phyloP scores from a whole-genome alignment of 2,329 filamentous ascomycete genomes.

The Claviceps humidiphila region DNA sequence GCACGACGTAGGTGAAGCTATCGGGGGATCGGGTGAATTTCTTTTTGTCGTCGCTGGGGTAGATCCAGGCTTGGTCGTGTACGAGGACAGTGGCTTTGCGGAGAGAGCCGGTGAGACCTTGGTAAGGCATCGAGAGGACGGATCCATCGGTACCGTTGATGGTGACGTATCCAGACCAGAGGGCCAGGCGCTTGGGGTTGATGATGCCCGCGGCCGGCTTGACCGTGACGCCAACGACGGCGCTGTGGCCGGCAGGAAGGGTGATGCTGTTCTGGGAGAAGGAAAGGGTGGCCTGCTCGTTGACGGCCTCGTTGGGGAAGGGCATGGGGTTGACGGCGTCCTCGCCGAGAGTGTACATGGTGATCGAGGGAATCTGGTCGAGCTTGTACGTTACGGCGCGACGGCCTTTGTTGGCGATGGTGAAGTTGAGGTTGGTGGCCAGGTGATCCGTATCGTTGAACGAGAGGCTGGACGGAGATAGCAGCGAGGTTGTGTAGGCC shows the following conservation, averaged over 20 bases:
- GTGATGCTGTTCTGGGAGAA: slow-evolving; percentile 31
- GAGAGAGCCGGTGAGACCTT: slow-evolving; percentile 22
- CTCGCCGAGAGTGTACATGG: slow-evolving; percentile 34
- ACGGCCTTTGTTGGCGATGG: slow-evolving; percentile 39
- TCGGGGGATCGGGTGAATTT: slow-evolving; percentile 10
- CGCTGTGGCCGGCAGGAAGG: slow-evolving; percentile 26
- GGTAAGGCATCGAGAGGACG: slow-evolving; percentile 24
- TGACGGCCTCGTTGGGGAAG: slow-evolving; percentile 32
- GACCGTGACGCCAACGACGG: slow-evolving; percentile 31
- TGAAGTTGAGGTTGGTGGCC: slow-evolving; percentile 32
- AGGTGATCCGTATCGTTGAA: slow-evolving; percentile 53
- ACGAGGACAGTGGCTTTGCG: slow-evolving; percentile 13
- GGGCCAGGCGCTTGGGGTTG: slow-evolving; percentile 22
- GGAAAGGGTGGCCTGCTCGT: slow-evolving; percentile 26
- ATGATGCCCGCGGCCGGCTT: slow-evolving; percentile 24
- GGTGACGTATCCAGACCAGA: slow-evolving; percentile 29
- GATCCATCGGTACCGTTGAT: slow-evolving; percentile 17
- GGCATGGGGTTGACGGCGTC: slow-evolving; percentile 21
- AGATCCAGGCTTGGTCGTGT: slow-evolving; percentile 12
- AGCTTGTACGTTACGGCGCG: slow-evolving; percentile 37
- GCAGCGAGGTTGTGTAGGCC: slow-evolving; percentile 36
- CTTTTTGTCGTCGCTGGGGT: slow-evolving; percentile 16
- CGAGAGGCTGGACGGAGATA: slow-evolving; percentile 41
- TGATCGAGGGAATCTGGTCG: slow-evolving; percentile 33
- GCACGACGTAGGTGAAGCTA: slow-evolving; percentile 27